These are phyloP conservation scores for Neurospora sp. DNA, from an alignment of 495 filamentous ascomycete genomes.

Conservation along the genomic window DNA sequence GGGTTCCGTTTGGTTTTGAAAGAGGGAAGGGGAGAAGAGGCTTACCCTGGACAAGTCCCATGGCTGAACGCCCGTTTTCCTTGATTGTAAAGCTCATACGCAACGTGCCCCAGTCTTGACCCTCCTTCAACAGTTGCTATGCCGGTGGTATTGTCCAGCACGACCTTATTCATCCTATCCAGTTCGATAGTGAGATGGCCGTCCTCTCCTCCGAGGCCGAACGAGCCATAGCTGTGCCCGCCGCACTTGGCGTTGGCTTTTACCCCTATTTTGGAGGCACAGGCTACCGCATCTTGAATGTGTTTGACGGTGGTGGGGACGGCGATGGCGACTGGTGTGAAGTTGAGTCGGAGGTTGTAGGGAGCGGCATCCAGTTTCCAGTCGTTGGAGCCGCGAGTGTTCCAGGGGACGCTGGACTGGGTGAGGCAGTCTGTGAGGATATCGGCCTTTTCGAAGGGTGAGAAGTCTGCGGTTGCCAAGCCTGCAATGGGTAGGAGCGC, in stretches of 20 bases:
- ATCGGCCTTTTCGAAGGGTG: slow-evolving; percentile 16
- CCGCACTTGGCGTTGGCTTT: slow-evolving; percentile 38
- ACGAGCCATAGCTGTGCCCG: slow-evolving; percentile 38
- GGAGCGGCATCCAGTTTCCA: slow-evolving; percentile 31
- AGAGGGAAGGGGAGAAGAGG: background rate
- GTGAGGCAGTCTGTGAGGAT: slow-evolving; percentile 31
- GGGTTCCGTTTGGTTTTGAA: background rate
- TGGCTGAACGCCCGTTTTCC: slow-evolving; percentile 35
- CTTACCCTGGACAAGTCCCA: slow-evolving; percentile 37
- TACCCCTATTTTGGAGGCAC: slow-evolving; percentile 27
- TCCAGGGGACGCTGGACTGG: slow-evolving; percentile 20
- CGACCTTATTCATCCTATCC: slow-evolving; percentile 35
- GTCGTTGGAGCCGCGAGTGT: slow-evolving; percentile 23
- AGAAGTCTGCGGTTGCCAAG: slow-evolving; percentile 8
- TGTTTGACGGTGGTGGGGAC: slow-evolving; percentile 28
- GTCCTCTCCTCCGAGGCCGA: slow-evolving; percentile 38
- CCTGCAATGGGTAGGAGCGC: slow-evolving; percentile 11
- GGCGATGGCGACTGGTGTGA: slow-evolving; percentile 30
- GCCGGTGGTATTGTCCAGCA: slow-evolving; percentile 24
- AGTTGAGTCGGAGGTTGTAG: slow-evolving; percentile 32
- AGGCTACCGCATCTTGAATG: slow-evolving; percentile 31
- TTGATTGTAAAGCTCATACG: slow-evolving; percentile 31
- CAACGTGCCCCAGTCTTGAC: slow-evolving; percentile 32
- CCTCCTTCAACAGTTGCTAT: slow-evolving; percentile 33
- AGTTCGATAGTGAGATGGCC: slow-evolving; percentile 36